These are phyloP conservation scores for Diplodia corticola DNA, from an alignment of 2,329 filamentous ascomycete genomes.

Conservation along the genomic window DNA sequence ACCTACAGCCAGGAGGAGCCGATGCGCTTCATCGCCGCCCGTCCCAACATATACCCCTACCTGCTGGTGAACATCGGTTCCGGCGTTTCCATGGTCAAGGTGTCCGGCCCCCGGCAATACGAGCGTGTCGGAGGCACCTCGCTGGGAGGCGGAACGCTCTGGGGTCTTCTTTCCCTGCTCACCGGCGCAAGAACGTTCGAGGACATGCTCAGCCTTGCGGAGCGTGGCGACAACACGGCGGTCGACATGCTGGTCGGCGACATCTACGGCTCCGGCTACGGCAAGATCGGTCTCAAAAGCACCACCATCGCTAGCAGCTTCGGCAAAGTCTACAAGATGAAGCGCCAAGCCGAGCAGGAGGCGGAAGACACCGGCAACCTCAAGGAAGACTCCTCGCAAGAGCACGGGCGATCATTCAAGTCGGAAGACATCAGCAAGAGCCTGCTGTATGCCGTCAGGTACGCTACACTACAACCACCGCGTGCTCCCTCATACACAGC, in stretches of 20 bases:
- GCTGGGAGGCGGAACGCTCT: constrained; percentile 93
- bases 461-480: constrained; percentile 25
- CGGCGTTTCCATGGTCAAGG: constrained; percentile 95
- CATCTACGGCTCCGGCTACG: constrained; percentile 95
- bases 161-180: constrained; percentile 87
- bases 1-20: constrained; percentile 83
- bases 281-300: constrained; percentile 93
- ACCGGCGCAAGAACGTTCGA: constrained; percentile 96
- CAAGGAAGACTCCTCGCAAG: constrained; percentile 39
- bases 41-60: constrained; percentile 89
- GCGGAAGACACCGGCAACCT: constrained; percentile 69
- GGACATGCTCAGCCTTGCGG: constrained; percentile 92
- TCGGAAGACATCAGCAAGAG: constrained; percentile 86
- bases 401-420: constrained; percentile 60
- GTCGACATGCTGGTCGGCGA: constrained; percentile 98
- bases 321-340: constrained; percentile 94
- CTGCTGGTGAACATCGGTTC: constrained; percentile 97
- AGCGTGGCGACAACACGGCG: constrained; percentile 83
- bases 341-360: constrained; percentile 75
- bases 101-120: constrained; percentile 82
- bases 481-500: not conserved
- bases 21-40: constrained; percentile 81
- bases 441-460: constrained; percentile 84
- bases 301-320: constrained; percentile 95
- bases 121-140: constrained; percentile 93